Base-by-base conservation (phyloP, 2,329 filamentous ascomycete genomes). In the Sporothrix curviconia region DNA sequence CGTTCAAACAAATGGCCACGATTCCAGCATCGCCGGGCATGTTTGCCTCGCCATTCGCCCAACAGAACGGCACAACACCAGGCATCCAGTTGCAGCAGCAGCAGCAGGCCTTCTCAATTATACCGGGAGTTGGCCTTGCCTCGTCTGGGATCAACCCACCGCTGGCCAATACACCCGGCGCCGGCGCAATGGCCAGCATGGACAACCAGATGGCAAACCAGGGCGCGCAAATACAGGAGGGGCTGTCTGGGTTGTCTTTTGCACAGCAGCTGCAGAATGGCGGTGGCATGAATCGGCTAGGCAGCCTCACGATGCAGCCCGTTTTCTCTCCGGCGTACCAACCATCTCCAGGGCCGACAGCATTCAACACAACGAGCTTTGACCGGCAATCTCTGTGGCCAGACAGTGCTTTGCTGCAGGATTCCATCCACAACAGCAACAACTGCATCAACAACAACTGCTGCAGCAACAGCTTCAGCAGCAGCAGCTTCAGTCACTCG, bases 1-100 rank as follows among this genome's bases (percentile, higher is more conserved):
- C 89, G 1, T 76, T 84, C 47, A 96, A 96, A 72, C 91, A 96
- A 68, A 83, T 96, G 68, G 78, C 94, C 19, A 76, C 95, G 28
- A 85, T n/a, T n/a, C n/a, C 89, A 3, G 78, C 81, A 7, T 69
- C 72, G 9, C 71, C 70, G 19, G 68, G 68, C 36, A 64, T 72
- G 12, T 70, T 69, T 47, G 68, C 70, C 2, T 70, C 67, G 36
- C 64, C 68, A 3, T 60, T 67, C 22, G 61, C 64, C 39, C 65
- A 66, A 12, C 59, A 62, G 1, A 11, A 15, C 11, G 34, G 28
- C 5, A 22, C 44, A 5, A 25, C 17, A 3, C 36, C 46, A 15
- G 42, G 24, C 24, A 17, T 39, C 24, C 55, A 36, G 22, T 46
- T 9, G 22, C 57, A 55, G 15, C 52, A 25, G 22, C 46, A 9